These are phyloP conservation scores for Umbelopsis vinacea DNA, from an alignment of 192 early-diverging fungal genomes.

Conservation along the genomic window DNA sequence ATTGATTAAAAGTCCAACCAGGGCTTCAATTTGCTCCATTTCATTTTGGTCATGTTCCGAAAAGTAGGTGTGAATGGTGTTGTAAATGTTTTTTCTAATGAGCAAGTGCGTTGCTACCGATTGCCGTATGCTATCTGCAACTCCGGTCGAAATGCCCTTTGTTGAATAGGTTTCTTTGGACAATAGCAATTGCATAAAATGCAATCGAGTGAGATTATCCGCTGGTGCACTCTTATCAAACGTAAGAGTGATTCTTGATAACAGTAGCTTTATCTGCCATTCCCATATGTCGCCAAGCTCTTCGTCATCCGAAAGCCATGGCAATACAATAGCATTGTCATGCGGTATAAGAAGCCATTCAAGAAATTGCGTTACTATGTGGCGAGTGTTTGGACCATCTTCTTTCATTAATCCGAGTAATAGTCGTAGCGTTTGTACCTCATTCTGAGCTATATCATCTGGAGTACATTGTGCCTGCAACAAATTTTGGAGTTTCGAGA, in stretches of 20 bases:
- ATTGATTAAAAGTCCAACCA: neutral
- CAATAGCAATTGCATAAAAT: neutral
- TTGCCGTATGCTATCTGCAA: neutral
- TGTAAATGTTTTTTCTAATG: constrained; percentile 6
- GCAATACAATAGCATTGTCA: neutral
- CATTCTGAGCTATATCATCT: neutral
- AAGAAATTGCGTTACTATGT: neutral
- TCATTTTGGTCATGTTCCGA: neutral
- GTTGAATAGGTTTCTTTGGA: constrained; percentile 2
- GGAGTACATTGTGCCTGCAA: neutral
- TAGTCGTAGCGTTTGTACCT: neutral
- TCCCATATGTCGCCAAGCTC: constrained; percentile 32
- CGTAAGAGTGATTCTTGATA: neutral
- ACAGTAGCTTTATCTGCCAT: constrained; percentile 26
- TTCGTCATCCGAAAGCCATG: constrained; percentile 18
- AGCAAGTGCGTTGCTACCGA: neutral
- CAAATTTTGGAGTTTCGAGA: neutral
- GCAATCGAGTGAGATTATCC: neutral
- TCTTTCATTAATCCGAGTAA: constrained; percentile 15
- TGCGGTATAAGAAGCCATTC: neutral
- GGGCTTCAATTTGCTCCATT: neutral
- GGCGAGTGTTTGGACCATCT: neutral
- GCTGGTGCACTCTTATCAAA: neutral
- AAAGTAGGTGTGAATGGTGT: constrained; percentile 3
- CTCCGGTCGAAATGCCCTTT: neutral